These are phyloP conservation scores for Nakazawaea laoshanensis DNA, from an alignment of 805 yeast genomes.

Conservation along the genomic window DNA sequence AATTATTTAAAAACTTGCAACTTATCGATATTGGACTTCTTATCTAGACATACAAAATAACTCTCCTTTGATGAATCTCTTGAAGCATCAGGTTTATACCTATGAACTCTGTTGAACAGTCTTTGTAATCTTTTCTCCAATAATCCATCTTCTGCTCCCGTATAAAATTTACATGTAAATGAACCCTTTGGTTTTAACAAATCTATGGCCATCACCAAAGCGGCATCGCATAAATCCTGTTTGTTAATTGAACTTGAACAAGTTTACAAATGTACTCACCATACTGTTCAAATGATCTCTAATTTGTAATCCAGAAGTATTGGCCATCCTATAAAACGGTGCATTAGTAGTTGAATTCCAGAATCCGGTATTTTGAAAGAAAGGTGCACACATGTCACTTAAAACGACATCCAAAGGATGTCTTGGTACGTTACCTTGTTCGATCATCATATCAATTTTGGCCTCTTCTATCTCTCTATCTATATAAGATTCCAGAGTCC, in stretches of 20 bases:
- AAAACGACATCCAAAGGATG: constrained; percentile 56
- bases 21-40: constrained; percentile 32
- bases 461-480: constrained; percentile 18
- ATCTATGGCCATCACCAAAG: constrained; percentile 65
- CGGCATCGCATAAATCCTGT: constrained; percentile 84
- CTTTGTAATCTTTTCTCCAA: constrained; percentile 51
- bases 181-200: constrained; percentile 63
- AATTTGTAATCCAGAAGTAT: constrained; percentile 75
- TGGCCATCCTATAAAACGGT: constrained; percentile 85
- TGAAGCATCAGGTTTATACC: constrained; percentile 78
- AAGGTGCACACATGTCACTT: constrained; percentile 79
- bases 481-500: constrained; percentile 19
- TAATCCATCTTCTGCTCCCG: constrained; percentile 69
- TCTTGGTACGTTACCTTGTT: constrained; percentile 5
- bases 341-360: constrained; percentile 65
- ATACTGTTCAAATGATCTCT: constrained; percentile 80
- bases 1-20: constrained; percentile 28
- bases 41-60: constrained; percentile 65
- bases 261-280: constrained; percentile 24
- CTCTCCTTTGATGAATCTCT: constrained; percentile 74
- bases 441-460: constrained; percentile 10
- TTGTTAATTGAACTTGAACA: neutral
- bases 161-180: constrained; percentile 75
- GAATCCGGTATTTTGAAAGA: constrained; percentile 41
- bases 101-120: constrained; percentile 53